Conservation (phyloP, 1,139 yeast genomes). For the Geotrichum cucujoidarum region DNA sequence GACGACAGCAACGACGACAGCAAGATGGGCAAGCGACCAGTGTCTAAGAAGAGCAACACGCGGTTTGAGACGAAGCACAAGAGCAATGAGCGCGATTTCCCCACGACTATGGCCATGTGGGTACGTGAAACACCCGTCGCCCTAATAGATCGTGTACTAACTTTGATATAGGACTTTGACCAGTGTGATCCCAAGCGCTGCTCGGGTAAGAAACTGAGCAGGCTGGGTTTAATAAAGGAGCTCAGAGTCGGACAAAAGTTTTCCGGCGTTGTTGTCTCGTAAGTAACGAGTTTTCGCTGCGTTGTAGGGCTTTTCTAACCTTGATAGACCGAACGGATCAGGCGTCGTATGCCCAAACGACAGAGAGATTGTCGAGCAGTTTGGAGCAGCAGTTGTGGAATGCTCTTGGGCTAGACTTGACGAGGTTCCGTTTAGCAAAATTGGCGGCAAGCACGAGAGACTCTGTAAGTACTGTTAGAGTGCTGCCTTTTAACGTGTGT, state of each 20-base stretch:
- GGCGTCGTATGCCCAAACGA: slow-evolving; percentile 91
- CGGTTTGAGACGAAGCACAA: slow-evolving; percentile 25
- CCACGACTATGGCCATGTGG: slow-evolving; percentile 44
- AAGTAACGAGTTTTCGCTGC: slow-evolving; percentile 16
- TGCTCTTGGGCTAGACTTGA: slow-evolving; percentile 97
- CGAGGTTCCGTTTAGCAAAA: slow-evolving; percentile 87
- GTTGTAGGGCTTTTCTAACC: neutral
- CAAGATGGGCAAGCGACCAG: slow-evolving; percentile 19
- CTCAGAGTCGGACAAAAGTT: slow-evolving; percentile 88
- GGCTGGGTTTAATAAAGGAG: slow-evolving; percentile 76
- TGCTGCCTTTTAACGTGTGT: neutral
- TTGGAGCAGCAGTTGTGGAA: slow-evolving; percentile 95
- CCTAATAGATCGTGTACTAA: neutral
- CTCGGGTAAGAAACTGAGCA: slow-evolving; percentile 87
- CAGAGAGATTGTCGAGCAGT: slow-evolving; percentile 62
- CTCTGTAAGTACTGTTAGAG: slow-evolving; percentile 32
- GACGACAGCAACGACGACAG: too few relatives aligned
- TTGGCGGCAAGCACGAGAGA: slow-evolving; percentile 88
- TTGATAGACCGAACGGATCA: slow-evolving; percentile 76
- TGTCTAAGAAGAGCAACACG: slow-evolving; percentile 13
- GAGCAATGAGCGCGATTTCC: slow-evolving; percentile 27
- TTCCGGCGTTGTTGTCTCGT: slow-evolving; percentile 79
- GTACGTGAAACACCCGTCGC: slow-evolving; percentile 22
- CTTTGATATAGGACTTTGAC: slow-evolving; percentile 62
- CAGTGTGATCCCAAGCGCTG: slow-evolving; percentile 99